phyloP scores from a whole-genome alignment of 495 filamentous ascomycete species.

The Penicillium taxi region DNA sequence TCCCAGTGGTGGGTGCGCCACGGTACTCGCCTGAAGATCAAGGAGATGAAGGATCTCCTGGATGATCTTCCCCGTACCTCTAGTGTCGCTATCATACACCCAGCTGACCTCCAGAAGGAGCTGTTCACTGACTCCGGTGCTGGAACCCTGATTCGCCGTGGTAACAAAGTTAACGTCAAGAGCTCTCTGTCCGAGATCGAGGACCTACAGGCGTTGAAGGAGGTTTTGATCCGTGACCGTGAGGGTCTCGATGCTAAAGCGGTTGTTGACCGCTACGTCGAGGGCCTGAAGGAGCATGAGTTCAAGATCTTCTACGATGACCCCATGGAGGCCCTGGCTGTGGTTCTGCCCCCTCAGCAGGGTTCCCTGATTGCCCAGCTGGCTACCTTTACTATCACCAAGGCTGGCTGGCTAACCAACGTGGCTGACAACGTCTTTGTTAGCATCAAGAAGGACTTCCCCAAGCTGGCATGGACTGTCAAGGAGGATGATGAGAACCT shows the following conservation, averaged over 20 bases:
- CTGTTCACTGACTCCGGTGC: conserved; percentile 94
- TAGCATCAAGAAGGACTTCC: conserved; percentile 84
- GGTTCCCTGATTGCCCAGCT: conserved; percentile 59
- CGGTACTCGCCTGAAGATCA: conserved; percentile 95
- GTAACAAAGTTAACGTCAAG: conserved; percentile 78
- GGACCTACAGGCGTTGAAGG: conserved; percentile 67
- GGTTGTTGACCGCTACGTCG: conserved; percentile 79
- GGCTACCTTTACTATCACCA: conserved; percentile 90
- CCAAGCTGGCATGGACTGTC: conserved; percentile 93
- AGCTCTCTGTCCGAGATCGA: conserved; percentile 70
- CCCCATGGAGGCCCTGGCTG: conserved; percentile 90
- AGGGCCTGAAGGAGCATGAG: conserved; percentile 61
- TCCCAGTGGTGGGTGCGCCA: conserved; percentile 92
- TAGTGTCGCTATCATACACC: conserved; percentile 96
- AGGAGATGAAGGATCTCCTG: conserved; percentile 93
- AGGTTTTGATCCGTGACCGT: conserved; percentile 75
- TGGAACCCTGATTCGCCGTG: conserved; percentile 87
- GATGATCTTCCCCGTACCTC: conserved; percentile 81
- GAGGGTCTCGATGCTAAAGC: conserved; percentile 75
- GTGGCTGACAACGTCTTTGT: conserved; percentile 97
- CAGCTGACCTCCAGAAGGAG: conserved; percentile 89
- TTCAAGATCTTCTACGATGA: conserved; percentile 97
- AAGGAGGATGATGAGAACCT: conserved; percentile 95
- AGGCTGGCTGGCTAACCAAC: conserved; percentile 91
- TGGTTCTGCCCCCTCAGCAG: conserved; percentile 67